phyloP scores from a whole-genome alignment of 2,329 filamentous ascomycete species.

The Pseudogymnoascus sp. region DNA sequence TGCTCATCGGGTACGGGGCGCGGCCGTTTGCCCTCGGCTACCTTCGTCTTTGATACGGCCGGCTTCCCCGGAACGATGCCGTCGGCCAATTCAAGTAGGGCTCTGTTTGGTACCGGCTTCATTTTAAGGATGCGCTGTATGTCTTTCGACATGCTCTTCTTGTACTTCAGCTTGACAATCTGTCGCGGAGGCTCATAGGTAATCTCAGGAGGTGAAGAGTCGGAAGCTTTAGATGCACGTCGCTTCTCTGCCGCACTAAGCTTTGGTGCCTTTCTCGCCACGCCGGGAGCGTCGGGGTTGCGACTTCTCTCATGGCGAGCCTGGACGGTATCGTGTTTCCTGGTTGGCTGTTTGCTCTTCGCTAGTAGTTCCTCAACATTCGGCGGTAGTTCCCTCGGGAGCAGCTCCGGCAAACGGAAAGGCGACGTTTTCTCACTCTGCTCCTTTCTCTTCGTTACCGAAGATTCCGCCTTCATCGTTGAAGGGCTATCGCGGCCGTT shows the following conservation, averaged over 20 bases:
- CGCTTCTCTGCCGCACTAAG: constrained; percentile 14
- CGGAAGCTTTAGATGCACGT: not conserved
- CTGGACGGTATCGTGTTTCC: constrained; percentile 22
- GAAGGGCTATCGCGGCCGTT: not conserved
- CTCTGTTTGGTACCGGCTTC: constrained; percentile 16
- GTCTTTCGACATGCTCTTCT: constrained; percentile 20
- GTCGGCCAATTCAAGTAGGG: constrained; percentile 5
- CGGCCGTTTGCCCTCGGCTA: not conserved
- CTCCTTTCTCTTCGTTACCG: not conserved
- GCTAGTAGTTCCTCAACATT: constrained; percentile 25
- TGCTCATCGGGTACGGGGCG: not conserved
- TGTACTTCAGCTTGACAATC: constrained; percentile 28
- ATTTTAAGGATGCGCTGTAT: constrained; percentile 24
- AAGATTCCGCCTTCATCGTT: not conserved
- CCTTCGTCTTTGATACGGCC: not conserved
- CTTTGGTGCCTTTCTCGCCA: constrained; percentile 25
- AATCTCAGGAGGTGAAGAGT: not conserved
- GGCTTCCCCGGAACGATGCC: not conserved
- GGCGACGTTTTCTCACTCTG: not conserved
- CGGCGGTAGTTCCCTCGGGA: constrained; percentile 27
- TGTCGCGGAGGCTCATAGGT: not conserved
- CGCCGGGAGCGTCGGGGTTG: constrained; percentile 26
- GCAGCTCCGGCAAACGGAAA: constrained; percentile 18
- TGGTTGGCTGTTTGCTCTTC: not conserved
- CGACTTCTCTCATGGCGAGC: constrained; percentile 27